A percentile compares a stretch with the other conserved stretches of the same genome.
phyloP scores from a whole-genome alignment of 192 early-diverging fungal species.

The Funneliformis geosporum region DNA sequence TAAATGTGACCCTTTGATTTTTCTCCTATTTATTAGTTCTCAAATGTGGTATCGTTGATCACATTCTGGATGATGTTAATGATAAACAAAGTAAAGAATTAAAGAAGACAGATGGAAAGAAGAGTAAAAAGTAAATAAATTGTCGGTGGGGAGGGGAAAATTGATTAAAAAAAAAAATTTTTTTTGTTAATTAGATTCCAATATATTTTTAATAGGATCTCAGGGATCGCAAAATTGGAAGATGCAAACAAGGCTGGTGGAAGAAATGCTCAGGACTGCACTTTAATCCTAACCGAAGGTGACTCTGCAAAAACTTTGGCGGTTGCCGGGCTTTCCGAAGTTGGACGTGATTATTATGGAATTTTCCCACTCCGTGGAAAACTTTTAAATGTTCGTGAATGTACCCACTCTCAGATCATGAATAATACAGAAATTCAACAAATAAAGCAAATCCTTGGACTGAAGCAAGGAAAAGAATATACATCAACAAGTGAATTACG shows the following conservation, averaged over 20 bases:
- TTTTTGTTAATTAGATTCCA: too few species aligned
- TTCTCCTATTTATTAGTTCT: constrained; percentile 47
- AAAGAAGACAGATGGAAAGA: constrained; percentile 87
- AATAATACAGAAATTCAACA: constrained; percentile 86
- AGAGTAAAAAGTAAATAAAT: background rate
- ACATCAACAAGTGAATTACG: constrained; percentile 70
- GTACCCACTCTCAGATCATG: constrained; percentile 63
- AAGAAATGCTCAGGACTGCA: constrained; percentile 71
- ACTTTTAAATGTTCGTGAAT: constrained; percentile 94
- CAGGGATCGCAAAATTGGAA: constrained; percentile 86
- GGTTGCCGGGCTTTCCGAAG: constrained; percentile 80
- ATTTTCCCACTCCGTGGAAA: constrained; percentile 98
- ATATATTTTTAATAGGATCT: constrained; percentile 45
- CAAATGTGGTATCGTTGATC: constrained; percentile 86
- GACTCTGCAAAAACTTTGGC: constrained; percentile 94
- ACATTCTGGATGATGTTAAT: constrained; percentile 69
- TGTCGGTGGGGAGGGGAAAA: background rate
- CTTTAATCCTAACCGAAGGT: constrained; percentile 96
- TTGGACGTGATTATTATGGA: constrained; percentile 89
- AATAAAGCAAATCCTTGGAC: constrained; percentile 93
- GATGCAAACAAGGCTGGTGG: constrained; percentile 94
- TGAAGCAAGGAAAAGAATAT: constrained; percentile 86
- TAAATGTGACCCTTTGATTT: too few species aligned
- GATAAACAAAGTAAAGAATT: constrained; percentile 72
- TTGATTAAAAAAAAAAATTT: constrained; percentile 30